These are phyloP conservation scores for Lupinus albus DNA, from an alignment of 306 rosid species.

Conservation along the genomic window DNA sequence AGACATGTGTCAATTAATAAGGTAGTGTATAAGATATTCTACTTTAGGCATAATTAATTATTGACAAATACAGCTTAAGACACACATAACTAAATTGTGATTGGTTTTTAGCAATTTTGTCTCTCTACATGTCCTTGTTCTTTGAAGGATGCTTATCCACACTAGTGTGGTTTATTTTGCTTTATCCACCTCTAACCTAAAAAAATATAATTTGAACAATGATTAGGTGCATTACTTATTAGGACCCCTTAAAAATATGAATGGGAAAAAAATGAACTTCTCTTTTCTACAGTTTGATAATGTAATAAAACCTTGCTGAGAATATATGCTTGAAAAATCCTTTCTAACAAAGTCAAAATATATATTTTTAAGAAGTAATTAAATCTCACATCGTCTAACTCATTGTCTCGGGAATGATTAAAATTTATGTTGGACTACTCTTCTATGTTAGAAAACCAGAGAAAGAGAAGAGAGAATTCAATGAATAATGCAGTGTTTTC, in stretches of 20 bases:
- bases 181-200: constrained; percentile 9
- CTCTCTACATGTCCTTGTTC: constrained; percentile 46
- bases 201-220: constrained; percentile 22
- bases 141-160: constrained; percentile 44
- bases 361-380: too few species aligned
- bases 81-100: constrained; percentile 53
- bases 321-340: neutral
- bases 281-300: too few species aligned
- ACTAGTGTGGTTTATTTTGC: neutral
- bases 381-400: too few species aligned
- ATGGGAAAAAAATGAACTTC: too few species aligned
- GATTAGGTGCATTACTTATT: constrained; percentile 12
- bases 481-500: too few species aligned
- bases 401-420: too few species aligned
- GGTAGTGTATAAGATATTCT: constrained; percentile 24
- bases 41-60: constrained; percentile 30
- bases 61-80: constrained; percentile 43
- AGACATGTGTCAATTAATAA: constrained; percentile 38
- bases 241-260: neutral
- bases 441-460: too few species aligned
- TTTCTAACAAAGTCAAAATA: constrained; percentile 1
- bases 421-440: too few species aligned
- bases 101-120: constrained; percentile 54
- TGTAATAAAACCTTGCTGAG: too few species aligned
- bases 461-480: too few species aligned